Percentiles rank a stretch among this genome's conserved stretches.
Conservation (phyloP, 768 basidiomycete genomes). For the Exsudoporus frostii region DNA sequence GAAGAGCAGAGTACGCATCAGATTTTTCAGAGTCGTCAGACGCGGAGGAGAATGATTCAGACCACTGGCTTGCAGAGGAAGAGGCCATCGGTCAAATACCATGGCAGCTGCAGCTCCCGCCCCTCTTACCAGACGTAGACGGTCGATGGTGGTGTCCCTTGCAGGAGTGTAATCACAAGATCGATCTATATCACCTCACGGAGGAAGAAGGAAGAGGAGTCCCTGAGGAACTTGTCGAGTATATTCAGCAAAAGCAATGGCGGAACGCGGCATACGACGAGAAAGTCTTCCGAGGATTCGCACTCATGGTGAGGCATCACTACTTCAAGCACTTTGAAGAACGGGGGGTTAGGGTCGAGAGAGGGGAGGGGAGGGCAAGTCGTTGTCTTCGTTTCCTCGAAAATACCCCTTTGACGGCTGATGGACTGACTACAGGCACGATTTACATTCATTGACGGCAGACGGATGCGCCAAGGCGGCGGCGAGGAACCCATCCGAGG, state of each 20-base stretch:
- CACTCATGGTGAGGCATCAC: constrained; percentile 24
- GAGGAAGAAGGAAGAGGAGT: constrained; percentile 32
- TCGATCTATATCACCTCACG: constrained; percentile 45
- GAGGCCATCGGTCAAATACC: constrained; percentile 35
- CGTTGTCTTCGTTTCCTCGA: neutral
- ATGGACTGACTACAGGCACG: constrained; percentile 8
- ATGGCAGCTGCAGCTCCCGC: constrained; percentile 32
- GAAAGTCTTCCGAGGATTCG: constrained; percentile 22
- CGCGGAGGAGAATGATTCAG: constrained; percentile 39
- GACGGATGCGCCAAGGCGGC: neutral
- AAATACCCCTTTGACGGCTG: neutral
- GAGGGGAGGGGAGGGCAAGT: constrained; percentile 20
- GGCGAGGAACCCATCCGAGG: constrained; percentile 11
- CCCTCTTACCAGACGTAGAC: constrained; percentile 39
- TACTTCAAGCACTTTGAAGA: constrained; percentile 24
- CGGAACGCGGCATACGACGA: constrained; percentile 32
- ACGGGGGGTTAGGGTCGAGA: constrained; percentile 15
- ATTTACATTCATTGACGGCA: constrained; percentile 6
- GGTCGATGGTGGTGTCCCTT: constrained; percentile 55
- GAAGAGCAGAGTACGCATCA: constrained; percentile 42
- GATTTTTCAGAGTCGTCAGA: constrained; percentile 58
- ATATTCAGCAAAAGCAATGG: constrained; percentile 36
- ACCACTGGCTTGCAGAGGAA: constrained; percentile 16
- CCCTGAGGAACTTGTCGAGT: constrained; percentile 12
- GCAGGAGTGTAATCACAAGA: constrained; percentile 38